A percentile compares a stretch with the other conserved stretches of the same genome.
These are phyloP conservation scores for Spathaspora gorwiae DNA, from an alignment of 805 yeast species.

Conservation along the genomic window DNA sequence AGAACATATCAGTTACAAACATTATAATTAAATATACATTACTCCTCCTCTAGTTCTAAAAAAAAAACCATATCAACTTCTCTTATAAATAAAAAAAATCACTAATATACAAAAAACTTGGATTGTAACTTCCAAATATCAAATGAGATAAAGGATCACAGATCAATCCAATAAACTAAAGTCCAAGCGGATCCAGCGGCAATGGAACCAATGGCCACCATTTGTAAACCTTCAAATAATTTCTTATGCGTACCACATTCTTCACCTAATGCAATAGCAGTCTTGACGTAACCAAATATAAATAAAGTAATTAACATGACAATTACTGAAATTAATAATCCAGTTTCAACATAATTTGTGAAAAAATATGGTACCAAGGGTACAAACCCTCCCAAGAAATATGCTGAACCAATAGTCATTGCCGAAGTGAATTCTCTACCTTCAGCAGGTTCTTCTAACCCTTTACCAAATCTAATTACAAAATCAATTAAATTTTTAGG, in stretches of 20 bases:
- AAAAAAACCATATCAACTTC: no score
- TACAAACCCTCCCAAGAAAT: slow-evolving; percentile 87
- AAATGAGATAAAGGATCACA: not conserved
- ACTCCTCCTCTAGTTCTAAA: no score
- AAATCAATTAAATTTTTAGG: slow-evolving; percentile 82
- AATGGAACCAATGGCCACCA: slow-evolving; percentile 92
- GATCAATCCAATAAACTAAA: slow-evolving; percentile 71
- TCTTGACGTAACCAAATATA: slow-evolving; percentile 81
- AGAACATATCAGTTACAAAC: no score
- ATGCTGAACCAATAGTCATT: slow-evolving; percentile 81
- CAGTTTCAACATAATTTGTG: slow-evolving; percentile 67
- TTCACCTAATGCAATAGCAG: slow-evolving; percentile 78
- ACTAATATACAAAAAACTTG: no score
- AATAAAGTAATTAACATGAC: slow-evolving; percentile 85
- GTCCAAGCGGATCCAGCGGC: slow-evolving; percentile 98
- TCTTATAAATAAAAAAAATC: no score
- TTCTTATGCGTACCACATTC: slow-evolving; percentile 60
- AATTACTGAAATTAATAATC: slow-evolving; percentile 66
- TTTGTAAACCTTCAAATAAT: slow-evolving; percentile 77
- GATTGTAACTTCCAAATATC: no score
- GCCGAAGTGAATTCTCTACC: slow-evolving; percentile 88
- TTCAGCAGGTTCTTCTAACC: slow-evolving; percentile 93
- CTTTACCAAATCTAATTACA: slow-evolving; percentile 81
- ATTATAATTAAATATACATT: no score
- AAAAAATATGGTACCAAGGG: slow-evolving; percentile 92